Evolutionary conservation across 2,329 filamentous ascomycete genomes (phyloP), one percentile per base, ranked within the genome.

Genomic region (Decorospora gaudefroyi): DNA sequence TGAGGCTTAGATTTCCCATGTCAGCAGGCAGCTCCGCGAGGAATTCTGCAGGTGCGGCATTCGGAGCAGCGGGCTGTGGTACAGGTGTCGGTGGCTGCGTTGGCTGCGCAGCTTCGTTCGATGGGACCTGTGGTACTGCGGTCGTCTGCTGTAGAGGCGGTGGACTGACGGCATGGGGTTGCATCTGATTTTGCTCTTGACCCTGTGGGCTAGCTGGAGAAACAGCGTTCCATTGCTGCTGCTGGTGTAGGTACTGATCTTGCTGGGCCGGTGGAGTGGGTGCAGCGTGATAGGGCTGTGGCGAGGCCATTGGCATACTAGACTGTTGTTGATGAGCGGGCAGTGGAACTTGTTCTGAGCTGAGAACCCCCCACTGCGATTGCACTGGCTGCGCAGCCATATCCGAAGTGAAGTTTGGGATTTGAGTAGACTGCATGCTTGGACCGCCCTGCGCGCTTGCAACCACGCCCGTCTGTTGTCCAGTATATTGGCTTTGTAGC

Each of bases 21-120:
- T 69, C 64, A 25, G 61, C 67, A 4, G 67, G 67, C 13, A 70
- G 43, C 36, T 70, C 67, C 4, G 65, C 67, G 18, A 69, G 55
- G 35, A 68, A 70, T 12, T 62, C 59, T 5, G 55, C 56, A 3
- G 61, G 53, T 3, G 35, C 33, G 34, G 55, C 17, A n/a, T 53
- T 43, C 1, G 32, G 27, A 13, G 35, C 8, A 2, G 19, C 26
- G 7, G 48, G 28, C 23, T 56, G 55, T 6, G 55, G 28, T 28
- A 37, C 36, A 13, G 57, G 44, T 4, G 47, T 51, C 2, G 57
- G 48, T 23, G 42, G 42, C 19, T 56, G 57, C 12, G 44, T 35
- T 13, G 51, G 35, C 16, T 46, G 44, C 8, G 41, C 36, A 25
- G 52, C 38, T 4, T 41, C 34, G 13, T 41, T 53, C 13, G 54